Base-by-base conservation (phyloP, 2,329 filamentous ascomycete species). In the Alternaria angustiovoidea region DNA sequence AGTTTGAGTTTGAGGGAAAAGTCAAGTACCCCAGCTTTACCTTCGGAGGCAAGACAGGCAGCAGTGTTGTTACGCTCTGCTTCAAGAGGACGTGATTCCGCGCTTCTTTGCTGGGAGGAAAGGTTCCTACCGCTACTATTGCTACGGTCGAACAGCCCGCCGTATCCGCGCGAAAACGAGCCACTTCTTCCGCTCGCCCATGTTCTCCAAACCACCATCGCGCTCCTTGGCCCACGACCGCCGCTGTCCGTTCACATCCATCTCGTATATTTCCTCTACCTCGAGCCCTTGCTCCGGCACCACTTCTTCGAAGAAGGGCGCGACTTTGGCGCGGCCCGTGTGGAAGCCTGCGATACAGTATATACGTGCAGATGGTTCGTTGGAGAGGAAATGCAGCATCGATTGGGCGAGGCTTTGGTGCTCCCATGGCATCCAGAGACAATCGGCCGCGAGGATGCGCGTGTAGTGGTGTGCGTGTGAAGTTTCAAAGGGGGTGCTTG, bases 1-100 rank as follows among this genome's bases (percentile, higher is more conserved):
- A 81, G 51, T 84, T 96, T 68, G 81, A 82, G 62, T 86, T 88
- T 57, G 88, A 87, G 54, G 89, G 87, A 1, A 85, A 87, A 68
- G 88, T 97, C 55, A 87, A 90, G 73, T 98, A 98, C 78, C 91
- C 88, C 22, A 91, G 88, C 53, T 98, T 97, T 78, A 90, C 88
- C 57, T 99, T 97, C 81, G 94, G 93, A 0, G 94, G 94, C 6
- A 87, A 88, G 76, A 91, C 93, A 75, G 94, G 94, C 2, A 92
- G 95, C 82, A 93, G 91, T 2, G 93, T 98, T 41, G 94, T 90
- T 72, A 97, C 91, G 59, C 78, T 97, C 54, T 94, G 92, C 75
- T 97, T 97, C 77, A 85, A 83, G 49, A 89, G 82, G 72, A 76
- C 74, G 56, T 72, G 68, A 72, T 43, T n/a, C 34, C 5, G 16